A percentile compares a stretch with the other conserved stretches of the same genome.
These are phyloP conservation scores for Paraphaeosphaeria minitans DNA, from an alignment of 2,329 filamentous ascomycete species.

Conservation along the genomic window DNA sequence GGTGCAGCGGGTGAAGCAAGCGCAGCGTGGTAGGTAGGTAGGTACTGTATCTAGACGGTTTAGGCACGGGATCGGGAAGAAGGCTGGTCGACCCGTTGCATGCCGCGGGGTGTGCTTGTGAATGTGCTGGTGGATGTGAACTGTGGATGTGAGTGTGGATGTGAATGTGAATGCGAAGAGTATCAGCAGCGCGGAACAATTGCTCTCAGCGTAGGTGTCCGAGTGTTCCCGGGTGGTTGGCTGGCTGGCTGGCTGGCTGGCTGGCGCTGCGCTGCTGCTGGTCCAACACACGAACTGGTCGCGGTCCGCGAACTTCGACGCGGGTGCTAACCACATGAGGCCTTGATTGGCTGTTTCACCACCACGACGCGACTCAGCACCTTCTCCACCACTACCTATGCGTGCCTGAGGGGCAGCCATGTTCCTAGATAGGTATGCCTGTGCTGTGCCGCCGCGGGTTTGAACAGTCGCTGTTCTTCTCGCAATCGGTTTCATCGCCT, in stretches of 20 bases:
- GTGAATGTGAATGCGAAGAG: background rate
- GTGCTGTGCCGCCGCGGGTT: background rate
- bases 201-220: background rate
- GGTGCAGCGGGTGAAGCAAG: conserved; percentile 1
- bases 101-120: background rate
- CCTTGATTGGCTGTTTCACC: conserved; percentile 9
- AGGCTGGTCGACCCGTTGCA: conserved; percentile 2
- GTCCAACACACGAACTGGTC: conserved; percentile 6
- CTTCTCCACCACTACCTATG: background rate
- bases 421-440: background rate
- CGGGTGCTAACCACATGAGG: conserved; percentile 2
- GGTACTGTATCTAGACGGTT: no score
- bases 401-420: conserved; percentile 3
- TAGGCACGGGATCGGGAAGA: conserved; percentile 4
- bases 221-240: conserved; percentile 6
- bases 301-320: background rate
- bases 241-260: conserved; percentile 10
- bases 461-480: background rate
- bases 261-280: background rate
- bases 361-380: conserved; percentile 3
- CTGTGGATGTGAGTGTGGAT: background rate
- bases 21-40: background rate
- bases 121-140: background rate
- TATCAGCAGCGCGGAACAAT: background rate
- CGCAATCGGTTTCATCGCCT: background rate